Evolutionary conservation across 78 protist genomes (phyloP), one percentile per base, ranked within the genome.

Genomic region (Dictyostelium purpureum): DNA sequence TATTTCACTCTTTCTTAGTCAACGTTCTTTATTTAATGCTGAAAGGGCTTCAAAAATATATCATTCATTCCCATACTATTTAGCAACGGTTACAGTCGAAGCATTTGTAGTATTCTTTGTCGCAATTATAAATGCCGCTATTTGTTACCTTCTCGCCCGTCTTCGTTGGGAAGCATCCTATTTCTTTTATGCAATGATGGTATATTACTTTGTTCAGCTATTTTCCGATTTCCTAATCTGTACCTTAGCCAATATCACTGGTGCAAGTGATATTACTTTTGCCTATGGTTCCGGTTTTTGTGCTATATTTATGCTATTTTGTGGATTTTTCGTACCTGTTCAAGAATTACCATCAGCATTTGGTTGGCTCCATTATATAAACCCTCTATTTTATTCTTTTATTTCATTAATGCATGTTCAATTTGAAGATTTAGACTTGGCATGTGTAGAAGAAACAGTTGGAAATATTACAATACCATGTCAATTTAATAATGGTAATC

Each of bases 291-390:
- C 81, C 4, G 61, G 74, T 43, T 35, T 85, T 6, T 31, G 67
- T 57, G 66, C 57, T 0, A 57, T 85, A n/a, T 75, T 45, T 35
- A 79, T 71, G 63, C 61, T 85, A 31, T 85, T 85, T 74, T 74
- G 77, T 4, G 92, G 92, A n/a, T 85, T 73, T 57, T 85, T 71
- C 65, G 92, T 85, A 6, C 80, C 92, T 24, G 59, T 65, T 4
- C 33, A 73, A 16, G 74, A 73, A 33, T 45, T 85, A 16, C 92
- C 92, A 85, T 35, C 18, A 26, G 31, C 83, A 40, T 85, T 73
- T 73, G 82, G 77, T 45, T 85, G 80, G 82, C 28, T 85, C n/a
- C 92, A 85, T 77, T 85, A 38, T 18, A 33, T 85, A 26, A 59
- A 70, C 14, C 82, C 82, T 26, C 49, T 73, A 2, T 85, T n/a